Evolutionary conservation across 2,329 filamentous ascomycete genomes (phyloP).

Genomic region (Myrmaecium sp.): DNA sequence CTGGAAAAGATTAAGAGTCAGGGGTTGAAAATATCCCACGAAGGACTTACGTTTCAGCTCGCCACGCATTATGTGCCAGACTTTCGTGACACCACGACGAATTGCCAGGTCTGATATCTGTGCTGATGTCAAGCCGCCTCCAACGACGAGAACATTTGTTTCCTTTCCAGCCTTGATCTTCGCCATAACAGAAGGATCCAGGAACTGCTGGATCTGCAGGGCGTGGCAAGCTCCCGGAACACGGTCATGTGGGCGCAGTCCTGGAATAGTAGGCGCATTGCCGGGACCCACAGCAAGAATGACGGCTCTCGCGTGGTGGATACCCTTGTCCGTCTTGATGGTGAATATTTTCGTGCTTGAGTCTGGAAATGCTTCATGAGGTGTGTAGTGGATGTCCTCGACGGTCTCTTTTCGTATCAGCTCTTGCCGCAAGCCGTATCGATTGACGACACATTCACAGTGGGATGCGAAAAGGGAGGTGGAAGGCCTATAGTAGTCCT

Average conservation of each 20-base stretch:
- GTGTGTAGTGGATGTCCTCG: slow-evolving; percentile 44
- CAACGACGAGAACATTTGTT: slow-evolving; percentile 55
- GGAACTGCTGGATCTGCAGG: slow-evolving; percentile 44
- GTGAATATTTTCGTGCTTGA: slow-evolving; percentile 47
- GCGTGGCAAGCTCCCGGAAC: slow-evolving; percentile 44
- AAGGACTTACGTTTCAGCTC: slow-evolving; percentile 22
- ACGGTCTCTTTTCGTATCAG: slow-evolving; percentile 45
- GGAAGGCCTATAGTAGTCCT: slow-evolving; percentile 29
- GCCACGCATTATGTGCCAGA: slow-evolving; percentile 53
- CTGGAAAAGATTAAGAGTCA: too few species aligned
- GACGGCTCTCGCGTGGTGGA: slow-evolving; percentile 43
- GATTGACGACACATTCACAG: slow-evolving; percentile 21
- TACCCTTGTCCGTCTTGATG: slow-evolving; percentile 37
- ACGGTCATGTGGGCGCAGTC: slow-evolving; percentile 15
- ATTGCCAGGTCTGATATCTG: slow-evolving; percentile 55
- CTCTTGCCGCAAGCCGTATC: slow-evolving; percentile 32
- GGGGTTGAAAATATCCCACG: background rate
- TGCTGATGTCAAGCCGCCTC: slow-evolving; percentile 60
- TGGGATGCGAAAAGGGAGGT: slow-evolving; percentile 24
- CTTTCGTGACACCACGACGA: slow-evolving; percentile 45
- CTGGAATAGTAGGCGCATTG: slow-evolving; percentile 35
- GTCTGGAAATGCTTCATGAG: too few species aligned
- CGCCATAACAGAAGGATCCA: slow-evolving; percentile 32
- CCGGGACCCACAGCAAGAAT: slow-evolving; percentile 57
- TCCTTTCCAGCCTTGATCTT: slow-evolving; percentile 32